Conservation (phyloP, 495 filamentous ascomycete species). For the Cairneyella variabilis region DNA sequence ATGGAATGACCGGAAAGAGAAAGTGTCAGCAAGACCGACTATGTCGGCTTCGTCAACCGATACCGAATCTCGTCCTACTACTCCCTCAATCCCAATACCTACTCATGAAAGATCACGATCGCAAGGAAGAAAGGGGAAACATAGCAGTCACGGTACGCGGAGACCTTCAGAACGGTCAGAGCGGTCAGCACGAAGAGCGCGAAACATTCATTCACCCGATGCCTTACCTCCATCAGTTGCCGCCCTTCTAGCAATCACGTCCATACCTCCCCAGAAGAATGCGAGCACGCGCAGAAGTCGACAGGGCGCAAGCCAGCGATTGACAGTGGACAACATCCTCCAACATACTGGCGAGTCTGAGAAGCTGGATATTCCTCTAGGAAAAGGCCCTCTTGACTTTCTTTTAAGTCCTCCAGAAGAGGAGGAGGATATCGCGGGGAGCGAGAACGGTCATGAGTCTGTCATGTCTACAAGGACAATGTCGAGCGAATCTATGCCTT, state of each 20-base stretch:
- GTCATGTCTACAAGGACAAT: constrained; percentile 45
- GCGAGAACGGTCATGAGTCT: constrained; percentile 37
- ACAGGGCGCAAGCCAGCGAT: constrained; percentile 35
- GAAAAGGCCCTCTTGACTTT: constrained; percentile 46
- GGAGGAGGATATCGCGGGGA: constrained; percentile 40
- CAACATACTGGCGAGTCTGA: constrained; percentile 42
- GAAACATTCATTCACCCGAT: constrained; percentile 42
- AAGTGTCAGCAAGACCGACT: constrained; percentile 5
- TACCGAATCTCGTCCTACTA: no score
- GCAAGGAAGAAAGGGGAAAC: no score
- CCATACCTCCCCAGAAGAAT: constrained; percentile 47
- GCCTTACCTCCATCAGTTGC: constrained; percentile 55
- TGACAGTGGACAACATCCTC: constrained; percentile 47
- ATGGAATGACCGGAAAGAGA: constrained; percentile 5
- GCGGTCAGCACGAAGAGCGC: constrained; percentile 20
- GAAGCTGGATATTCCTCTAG: constrained; percentile 42
- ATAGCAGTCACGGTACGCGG: not conserved
- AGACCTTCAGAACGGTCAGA: not conserved
- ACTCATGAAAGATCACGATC: constrained; percentile 12
- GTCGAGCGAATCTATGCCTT: constrained; percentile 61
- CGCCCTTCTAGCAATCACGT: constrained; percentile 55
- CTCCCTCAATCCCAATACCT: no score
- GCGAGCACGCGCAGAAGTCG: constrained; percentile 7
- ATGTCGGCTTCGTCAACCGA: no score
- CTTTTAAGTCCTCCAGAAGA: constrained; percentile 53